Conservation (phyloP, 176 grass and related monocot species). For the Rhipidocladum racemiflorum region DNA sequence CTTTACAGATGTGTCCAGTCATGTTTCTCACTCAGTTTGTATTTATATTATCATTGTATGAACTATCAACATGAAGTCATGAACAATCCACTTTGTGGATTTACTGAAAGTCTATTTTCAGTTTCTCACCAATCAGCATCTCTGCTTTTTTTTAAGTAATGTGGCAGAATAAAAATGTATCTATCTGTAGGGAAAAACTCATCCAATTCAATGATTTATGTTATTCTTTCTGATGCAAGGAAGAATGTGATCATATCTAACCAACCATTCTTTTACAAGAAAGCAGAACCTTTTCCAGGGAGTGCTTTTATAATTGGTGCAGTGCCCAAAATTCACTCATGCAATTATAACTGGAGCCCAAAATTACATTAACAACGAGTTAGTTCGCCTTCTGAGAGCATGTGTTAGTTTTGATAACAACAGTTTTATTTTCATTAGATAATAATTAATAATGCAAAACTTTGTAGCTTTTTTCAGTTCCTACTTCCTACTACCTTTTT, state of each 20-base stretch:
- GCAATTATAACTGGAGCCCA: no score
- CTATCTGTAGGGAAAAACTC: background rate
- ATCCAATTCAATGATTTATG: slow-evolving; percentile 9
- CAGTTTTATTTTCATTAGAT: slow-evolving; percentile 9
- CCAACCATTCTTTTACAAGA: slow-evolving; percentile 96
- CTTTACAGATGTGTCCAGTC: slow-evolving; percentile 7
- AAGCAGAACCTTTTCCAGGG: slow-evolving; percentile 85
- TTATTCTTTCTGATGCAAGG: slow-evolving; percentile 57
- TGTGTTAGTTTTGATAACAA: background rate
- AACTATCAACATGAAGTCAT: background rate
- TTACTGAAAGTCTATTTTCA: slow-evolving; percentile 4
- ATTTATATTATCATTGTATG: no score
- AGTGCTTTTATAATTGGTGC: slow-evolving; percentile 92
- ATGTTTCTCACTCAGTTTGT: background rate
- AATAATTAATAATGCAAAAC: background rate
- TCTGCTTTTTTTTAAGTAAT: background rate
- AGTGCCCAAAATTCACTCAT: no score
- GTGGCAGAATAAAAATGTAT: slow-evolving; percentile 6
- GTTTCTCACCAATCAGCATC: background rate
- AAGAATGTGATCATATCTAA: slow-evolving; percentile 92
- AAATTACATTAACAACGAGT: background rate
- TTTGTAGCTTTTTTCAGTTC: background rate
- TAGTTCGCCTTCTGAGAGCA: background rate
- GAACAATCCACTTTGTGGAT: background rate
- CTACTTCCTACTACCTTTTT: background rate